Base-by-base conservation (phyloP, 441 rosid genomes). In the Flueggea neowawraea region DNA sequence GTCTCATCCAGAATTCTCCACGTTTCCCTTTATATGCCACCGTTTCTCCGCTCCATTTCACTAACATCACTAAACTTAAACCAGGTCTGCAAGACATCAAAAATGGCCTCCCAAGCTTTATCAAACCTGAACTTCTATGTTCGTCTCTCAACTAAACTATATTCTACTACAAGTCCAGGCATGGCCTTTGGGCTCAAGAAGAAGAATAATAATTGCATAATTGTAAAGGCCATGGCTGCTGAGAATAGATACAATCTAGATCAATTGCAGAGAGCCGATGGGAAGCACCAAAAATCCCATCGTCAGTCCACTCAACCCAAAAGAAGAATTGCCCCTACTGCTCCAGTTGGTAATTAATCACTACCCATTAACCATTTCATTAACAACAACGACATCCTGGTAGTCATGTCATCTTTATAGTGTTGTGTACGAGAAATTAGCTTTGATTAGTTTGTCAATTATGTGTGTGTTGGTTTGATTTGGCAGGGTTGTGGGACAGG, bases 401-500 rank as follows among this genome's bases (percentile, higher is more conserved):
- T 22, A 22, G 28, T 22, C 28, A 22, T 22, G 28, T 22, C 28
- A 22, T 22, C 28, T 22, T 22, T 22, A 22, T 22, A 22, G 28
- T 22, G 28, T 22, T 22, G 28, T 22, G 28, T 22, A 22, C 28
- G 28, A 22, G 16, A 2, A 6, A 14, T 51, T 9, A 47, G 50
- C 50, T 47, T 4, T 14, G 9, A 9, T 47, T 36, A 36, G 50
- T 11, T 47, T 11, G 14, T 12, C 7, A 47, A 47, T 10, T 1
- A 47, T 2, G 4, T 44, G 11, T 32, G 63, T 14, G 12, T 32
- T 22, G 6, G 4, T 11, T 28, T 50, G 4, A n/a, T 3, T 45
- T 28, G 32, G 3, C 78, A 90, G 87, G 83, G 45, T 55, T 80
- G 56, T 79, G 84, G 89, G 87, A 82, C 70, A 72, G 89, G 57